Conservation (phyloP, 169 alveolate genomes). For the Cryptosporidium xiaoi region DNA sequence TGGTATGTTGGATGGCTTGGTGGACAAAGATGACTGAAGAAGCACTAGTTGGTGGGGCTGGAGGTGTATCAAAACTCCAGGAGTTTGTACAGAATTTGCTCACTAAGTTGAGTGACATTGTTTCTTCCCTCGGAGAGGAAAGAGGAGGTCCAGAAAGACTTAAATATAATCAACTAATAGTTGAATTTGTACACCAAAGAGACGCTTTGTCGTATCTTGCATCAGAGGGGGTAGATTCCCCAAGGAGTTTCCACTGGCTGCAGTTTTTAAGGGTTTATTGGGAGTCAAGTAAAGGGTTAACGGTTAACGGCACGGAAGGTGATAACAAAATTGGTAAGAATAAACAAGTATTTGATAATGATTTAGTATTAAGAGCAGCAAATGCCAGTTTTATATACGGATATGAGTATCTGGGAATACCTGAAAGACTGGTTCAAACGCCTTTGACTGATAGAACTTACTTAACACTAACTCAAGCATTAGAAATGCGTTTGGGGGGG, state of each 20-base stretch:
- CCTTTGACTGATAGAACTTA: slow-evolving; percentile 98
- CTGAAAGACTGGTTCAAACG: slow-evolving; percentile 96
- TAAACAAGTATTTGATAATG: background rate
- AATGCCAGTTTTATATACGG: slow-evolving; percentile 96
- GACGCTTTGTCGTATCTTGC: slow-evolving; percentile 91
- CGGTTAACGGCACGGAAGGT: background rate
- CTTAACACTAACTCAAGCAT: slow-evolving; percentile 95
- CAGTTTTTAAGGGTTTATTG: slow-evolving; percentile 96
- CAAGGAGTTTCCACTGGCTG: slow-evolving; percentile 92
- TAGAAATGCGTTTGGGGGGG: slow-evolving; percentile 96
- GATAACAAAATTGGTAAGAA: background rate
- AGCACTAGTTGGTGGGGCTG: slow-evolving; percentile 18
- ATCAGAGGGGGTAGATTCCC: slow-evolving; percentile 77
- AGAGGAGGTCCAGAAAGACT: slow-evolving; percentile 83
- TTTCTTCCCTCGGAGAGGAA: slow-evolving; percentile 31
- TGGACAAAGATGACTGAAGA: slow-evolving; percentile 90
- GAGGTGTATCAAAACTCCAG: slow-evolving; percentile 74
- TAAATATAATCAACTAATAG: slow-evolving; percentile 92
- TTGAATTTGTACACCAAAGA: slow-evolving; percentile 96
- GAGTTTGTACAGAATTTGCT: slow-evolving; percentile 15
- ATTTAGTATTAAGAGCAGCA: slow-evolving; percentile 89
- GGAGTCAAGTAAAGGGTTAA: slow-evolving; percentile 81
- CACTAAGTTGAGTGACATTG: slow-evolving; percentile 19
- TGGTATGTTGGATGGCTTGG: slow-evolving; percentile 85
- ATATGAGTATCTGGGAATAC: slow-evolving; percentile 96